Evolutionary conservation across 306 rosid species (phyloP).

Genomic region (Styphnolobium japonicum): DNA sequence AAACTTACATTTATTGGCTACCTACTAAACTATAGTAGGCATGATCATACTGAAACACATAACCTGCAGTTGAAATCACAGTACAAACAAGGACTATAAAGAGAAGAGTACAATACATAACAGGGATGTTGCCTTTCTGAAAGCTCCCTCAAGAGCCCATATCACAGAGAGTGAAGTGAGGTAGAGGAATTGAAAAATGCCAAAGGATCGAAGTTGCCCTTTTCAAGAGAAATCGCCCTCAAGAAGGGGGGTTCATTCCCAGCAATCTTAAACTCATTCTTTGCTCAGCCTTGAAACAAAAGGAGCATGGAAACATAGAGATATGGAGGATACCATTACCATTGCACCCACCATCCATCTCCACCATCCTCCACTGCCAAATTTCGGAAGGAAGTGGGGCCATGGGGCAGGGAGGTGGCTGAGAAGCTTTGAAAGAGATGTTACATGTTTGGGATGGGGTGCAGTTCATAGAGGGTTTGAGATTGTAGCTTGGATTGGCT

Average conservation of each 20-base stretch:
- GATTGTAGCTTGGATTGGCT: constrained; percentile 39
- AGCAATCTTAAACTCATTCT: constrained; percentile 22
- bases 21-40: not conserved
- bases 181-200: constrained; percentile 61
- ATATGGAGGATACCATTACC: not conserved
- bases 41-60: not conserved
- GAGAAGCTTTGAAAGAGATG: not conserved
- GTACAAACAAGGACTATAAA: not conserved
- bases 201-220: constrained; percentile 99
- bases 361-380: constrained; percentile 30
- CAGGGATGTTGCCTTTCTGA: constrained; percentile 14
- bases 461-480: constrained; percentile 56
- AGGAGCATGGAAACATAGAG: not conserved
- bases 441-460: constrained; percentile 38
- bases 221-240: constrained; percentile 45
- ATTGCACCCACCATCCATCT: constrained; percentile 29
- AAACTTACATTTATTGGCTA: not conserved
- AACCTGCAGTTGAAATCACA: constrained; percentile 16
- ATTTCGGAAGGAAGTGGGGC: constrained; percentile 4
- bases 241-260: constrained; percentile 36
- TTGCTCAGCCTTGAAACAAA: constrained; percentile 16
- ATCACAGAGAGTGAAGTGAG: constrained; percentile 28
- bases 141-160: constrained; percentile 27
- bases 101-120: constrained; percentile 12
- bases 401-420: constrained; percentile 39